Base-by-base conservation (phyloP, 345 rosid species). In the Pistacia vera region DNA sequence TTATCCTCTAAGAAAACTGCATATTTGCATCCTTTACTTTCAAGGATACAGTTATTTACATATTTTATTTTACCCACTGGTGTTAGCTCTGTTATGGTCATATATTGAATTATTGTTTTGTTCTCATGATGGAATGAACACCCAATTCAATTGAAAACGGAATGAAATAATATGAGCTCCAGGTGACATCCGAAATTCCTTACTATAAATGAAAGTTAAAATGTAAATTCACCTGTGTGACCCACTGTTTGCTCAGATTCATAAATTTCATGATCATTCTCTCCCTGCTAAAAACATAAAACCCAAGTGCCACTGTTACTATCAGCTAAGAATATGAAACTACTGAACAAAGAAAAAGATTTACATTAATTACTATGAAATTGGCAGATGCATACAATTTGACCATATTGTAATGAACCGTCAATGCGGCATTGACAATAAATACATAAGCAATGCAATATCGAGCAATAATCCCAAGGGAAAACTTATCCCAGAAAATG, bases 181-280 rank as follows among this genome's bases (percentile, higher is more conserved):
- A 5, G 46, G 9, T 41, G 22, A 59, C 13, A 61, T 72, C 36
- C 41, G 28, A 38, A 41, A 48, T 13, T 63, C 73, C 44, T 48
- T 18, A 13, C 68, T 25, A 49, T 36, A 51, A 12, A 59, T 66
- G 58, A 8, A 11, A 79, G 59, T 55, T 66, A 5, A 9, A 81
- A 79, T 58, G 16, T 54, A 60, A 63, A 71, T 84, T 86, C 4
- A 95, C 98, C 98, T 89, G 94, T 88, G 77, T 95, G 97, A 62
- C 98, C 98, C 52, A 86, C 78, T 28, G 98, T 95, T 81, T 74
- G 84, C 64, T 89, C 92, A n/a, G 98, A 95, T 78, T 90, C 95
- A 73, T 74, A 95, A 51, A 95, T 95, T 81, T 95, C 98, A 71
- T 90, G 82, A 83, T 95, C 97, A 9, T 93, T 95, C 68, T 95